Evolutionary conservation across 345 rosid species (phyloP).

Genomic region (Salix koriyanagi): DNA sequence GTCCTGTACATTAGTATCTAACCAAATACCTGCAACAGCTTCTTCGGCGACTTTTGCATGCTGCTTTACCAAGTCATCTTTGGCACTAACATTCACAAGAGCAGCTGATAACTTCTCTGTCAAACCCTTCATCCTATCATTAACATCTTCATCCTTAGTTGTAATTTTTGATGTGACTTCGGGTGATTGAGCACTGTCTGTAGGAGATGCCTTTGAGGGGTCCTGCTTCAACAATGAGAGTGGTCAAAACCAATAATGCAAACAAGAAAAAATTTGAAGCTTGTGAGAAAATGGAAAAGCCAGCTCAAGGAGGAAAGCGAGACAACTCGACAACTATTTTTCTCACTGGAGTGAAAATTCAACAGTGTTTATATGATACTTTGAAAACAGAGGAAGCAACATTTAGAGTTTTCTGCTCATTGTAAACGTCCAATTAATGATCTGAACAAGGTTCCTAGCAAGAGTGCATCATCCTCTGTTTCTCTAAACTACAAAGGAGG

Average conservation of each 20-base stretch:
- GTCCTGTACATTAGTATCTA: background rate
- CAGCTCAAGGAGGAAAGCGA: background rate
- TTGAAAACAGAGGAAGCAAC: background rate
- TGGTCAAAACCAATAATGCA: background rate
- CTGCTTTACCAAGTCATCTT: slow-evolving; percentile 83
- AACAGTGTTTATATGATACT: background rate
- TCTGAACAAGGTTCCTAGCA: background rate
- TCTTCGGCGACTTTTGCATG: slow-evolving; percentile 96
- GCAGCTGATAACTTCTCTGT: slow-evolving; percentile 70
- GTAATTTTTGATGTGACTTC: slow-evolving; percentile 46
- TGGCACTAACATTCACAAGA: slow-evolving; percentile 60
- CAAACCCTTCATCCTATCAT: slow-evolving; percentile 44
- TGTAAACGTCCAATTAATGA: background rate
- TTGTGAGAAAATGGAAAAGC: background rate
- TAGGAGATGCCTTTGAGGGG: slow-evolving; percentile 50
- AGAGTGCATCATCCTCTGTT: background rate
- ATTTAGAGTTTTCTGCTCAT: background rate
- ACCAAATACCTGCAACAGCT: slow-evolving; percentile 71
- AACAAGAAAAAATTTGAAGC: background rate
- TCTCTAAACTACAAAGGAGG: background rate
- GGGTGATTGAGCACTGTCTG: slow-evolving; percentile 41
- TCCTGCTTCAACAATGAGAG: slow-evolving; percentile 43
- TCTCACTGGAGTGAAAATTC: background rate
- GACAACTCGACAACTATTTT: background rate
- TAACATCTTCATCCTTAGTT: slow-evolving; percentile 40